phyloP scores from a whole-genome alignment of 371 early-diverging fungal genomes.

The Lichtheimia ornata region DNA sequence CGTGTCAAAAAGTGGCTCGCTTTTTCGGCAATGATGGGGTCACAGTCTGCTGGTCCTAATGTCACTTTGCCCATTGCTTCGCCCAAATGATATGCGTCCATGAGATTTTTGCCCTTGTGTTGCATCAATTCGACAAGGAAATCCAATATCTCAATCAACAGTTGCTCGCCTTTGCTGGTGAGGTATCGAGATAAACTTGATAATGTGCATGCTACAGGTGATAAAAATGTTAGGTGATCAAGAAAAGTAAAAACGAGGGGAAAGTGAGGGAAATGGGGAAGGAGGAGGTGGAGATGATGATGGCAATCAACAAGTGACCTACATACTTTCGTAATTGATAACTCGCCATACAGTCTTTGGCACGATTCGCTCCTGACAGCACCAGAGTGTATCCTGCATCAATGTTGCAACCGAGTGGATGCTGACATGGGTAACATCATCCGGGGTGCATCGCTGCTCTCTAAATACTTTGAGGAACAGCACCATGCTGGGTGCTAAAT shows the following conservation, averaged over 20 bases:
- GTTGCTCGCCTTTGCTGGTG: conserved; percentile 26
- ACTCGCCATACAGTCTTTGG: conserved; percentile 43
- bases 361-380: conserved; percentile 46
- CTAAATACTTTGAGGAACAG: conserved; percentile 42
- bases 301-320: conserved; percentile 1
- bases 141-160: conserved; percentile 42
- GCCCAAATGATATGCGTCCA: conserved; percentile 44
- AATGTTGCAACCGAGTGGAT: conserved; percentile 52
- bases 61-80: conserved; percentile 52
- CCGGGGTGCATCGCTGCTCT: conserved; percentile 30
- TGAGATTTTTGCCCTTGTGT: conserved; percentile 39
- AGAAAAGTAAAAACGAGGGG: not conserved
- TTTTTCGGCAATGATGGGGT: conserved; percentile 43
- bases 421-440: conserved; percentile 34
- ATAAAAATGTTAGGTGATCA: not conserved
- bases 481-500: conserved; percentile 37
- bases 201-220: conserved; percentile 38
- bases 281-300: not conserved
- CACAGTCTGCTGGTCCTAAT: conserved; percentile 43
- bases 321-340: conserved; percentile 51
- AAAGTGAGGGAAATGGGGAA: not conserved
- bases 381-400: conserved; percentile 50
- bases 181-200: conserved; percentile 31
- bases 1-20: conserved; percentile 47
- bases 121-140: conserved; percentile 44